Percentiles rank a stretch among this genome's conserved stretches.
Evolutionary conservation across 352 stramenopile species (phyloP).

Genomic region (Globisporangium spiculum): DNA sequence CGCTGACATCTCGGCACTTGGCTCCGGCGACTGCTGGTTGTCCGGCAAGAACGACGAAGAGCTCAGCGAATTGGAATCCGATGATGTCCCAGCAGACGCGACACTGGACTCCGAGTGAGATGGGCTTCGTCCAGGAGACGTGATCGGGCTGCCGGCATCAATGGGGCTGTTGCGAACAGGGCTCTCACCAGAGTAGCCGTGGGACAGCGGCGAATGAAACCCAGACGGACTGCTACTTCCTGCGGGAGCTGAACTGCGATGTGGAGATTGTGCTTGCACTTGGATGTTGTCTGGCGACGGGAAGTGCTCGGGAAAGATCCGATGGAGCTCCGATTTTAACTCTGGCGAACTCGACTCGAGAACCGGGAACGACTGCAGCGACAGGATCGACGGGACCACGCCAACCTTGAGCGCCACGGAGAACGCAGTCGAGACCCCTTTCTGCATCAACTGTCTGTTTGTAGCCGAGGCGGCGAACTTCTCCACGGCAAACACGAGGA

Average conservation of each 20-base stretch:
- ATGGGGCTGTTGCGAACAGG: slow-evolving; percentile 50
- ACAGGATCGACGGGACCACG: slow-evolving; percentile 62
- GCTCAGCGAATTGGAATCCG: slow-evolving; percentile 62
- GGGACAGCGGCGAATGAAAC: slow-evolving; percentile 33
- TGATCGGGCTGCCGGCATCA: slow-evolving; percentile 42
- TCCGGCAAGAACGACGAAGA: slow-evolving; percentile 76
- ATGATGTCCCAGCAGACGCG: slow-evolving; percentile 42
- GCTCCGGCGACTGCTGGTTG: slow-evolving; percentile 47
- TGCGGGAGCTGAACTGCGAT: slow-evolving; percentile 20
- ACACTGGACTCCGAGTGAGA: slow-evolving; percentile 65
- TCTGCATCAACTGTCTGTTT: slow-evolving; percentile 80
- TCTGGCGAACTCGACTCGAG: slow-evolving; percentile 64
- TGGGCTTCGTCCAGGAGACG: slow-evolving; percentile 62
- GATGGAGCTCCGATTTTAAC: slow-evolving; percentile 66
- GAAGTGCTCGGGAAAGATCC: slow-evolving; percentile 84
- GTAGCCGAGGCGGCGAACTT: slow-evolving; percentile 77
- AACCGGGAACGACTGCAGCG: slow-evolving; percentile 77
- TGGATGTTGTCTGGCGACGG: slow-evolving; percentile 53
- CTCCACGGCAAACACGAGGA: slow-evolving; percentile 81
- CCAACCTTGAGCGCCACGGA: slow-evolving; percentile 71
- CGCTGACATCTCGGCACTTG: slow-evolving; percentile 28
- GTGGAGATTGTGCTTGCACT: slow-evolving; percentile 28
- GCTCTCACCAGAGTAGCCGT: slow-evolving; percentile 38
- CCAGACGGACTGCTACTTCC: slow-evolving; percentile 39
- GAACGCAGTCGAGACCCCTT: slow-evolving; percentile 77